Base-by-base conservation (phyloP, 2,329 filamentous ascomycete species). In the Arachnomyces sp. region DNA sequence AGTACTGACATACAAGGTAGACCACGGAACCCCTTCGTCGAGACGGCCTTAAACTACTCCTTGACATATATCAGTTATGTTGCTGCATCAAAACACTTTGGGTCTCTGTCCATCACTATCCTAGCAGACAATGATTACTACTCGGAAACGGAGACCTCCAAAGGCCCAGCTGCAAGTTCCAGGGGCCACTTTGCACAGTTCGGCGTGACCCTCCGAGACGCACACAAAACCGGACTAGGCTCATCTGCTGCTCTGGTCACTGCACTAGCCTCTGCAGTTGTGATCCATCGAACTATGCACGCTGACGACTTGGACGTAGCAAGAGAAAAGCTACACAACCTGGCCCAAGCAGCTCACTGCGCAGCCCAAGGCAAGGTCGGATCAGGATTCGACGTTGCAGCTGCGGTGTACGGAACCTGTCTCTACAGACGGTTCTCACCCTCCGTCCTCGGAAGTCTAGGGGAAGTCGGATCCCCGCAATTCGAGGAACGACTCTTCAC, bases 41-140 rank as follows among this genome's bases (percentile, higher is more conserved):
- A 96, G 68, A 94, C 87, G 8, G 85, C 92, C 1, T 74, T 98
- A 43, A 80, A 75, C 63, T 96, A 94, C 68, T 85, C 78, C 40
- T 75, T 96, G 52, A 92, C 84, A 40, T 95, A 95, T 86, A 60
- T 73, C 63, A 56, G 65, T 61, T 58, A 67, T 64, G 50, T 67
- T 50, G 49, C 66, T 61, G 72, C 60, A 59, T 67, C 63, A 4
- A 58, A 74, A 66, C 56, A 79, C 36, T 61, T 92, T 55, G 73
- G 74, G 11, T 78, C 88, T 3, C 68, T 83, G 21, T 78, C 78
- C 11, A 77, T 96, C 60, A 88, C 85, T 45, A 90, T 98, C 59
- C 77, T 96, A 28, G 90, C 92, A 44, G 88, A 95, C 66, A 89
- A 92, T 57, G 86, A 93, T 68, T 98, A 98, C 74, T 98, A 96